Percentiles rank a stretch among this genome's conserved stretches.
These are phyloP conservation scores for Solanum hybrid DNA, from an alignment of 305 asterid genomes.

Conservation along the genomic window DNA sequence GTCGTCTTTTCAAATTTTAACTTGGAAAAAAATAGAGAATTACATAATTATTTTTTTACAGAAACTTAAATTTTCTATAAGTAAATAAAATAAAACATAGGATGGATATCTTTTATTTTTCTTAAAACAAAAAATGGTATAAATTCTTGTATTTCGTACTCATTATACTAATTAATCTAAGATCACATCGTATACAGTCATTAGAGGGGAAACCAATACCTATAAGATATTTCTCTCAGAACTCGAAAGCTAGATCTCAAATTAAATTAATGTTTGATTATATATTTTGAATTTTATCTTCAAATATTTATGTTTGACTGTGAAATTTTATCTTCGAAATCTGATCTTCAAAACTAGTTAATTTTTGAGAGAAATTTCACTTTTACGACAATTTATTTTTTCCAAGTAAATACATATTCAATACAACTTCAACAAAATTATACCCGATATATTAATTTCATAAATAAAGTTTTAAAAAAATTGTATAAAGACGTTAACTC, in stretches of 20 bases:
- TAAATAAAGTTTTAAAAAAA: no score
- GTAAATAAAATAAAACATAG: not conserved
- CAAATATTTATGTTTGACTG: not conserved
- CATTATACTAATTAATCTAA: not conserved
- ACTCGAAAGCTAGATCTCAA: not conserved
- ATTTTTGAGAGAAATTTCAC: not conserved
- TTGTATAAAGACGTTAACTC: fast-evolving
- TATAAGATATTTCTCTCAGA: not conserved
- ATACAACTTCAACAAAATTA: not conserved
- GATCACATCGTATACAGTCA: not conserved
- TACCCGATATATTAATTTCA: not conserved
- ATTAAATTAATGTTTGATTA: not conserved
- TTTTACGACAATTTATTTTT: not conserved
- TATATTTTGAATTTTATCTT: not conserved
- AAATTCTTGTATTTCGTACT: not conserved
- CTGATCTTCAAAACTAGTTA: not conserved
- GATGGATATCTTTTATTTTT: not conserved
- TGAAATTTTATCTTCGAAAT: not conserved
- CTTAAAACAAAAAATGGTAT: not conserved
- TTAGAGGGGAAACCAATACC: not conserved
- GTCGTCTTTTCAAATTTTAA: not conserved
- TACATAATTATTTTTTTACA: not conserved
- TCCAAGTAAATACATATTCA: not conserved
- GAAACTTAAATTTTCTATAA: not conserved
- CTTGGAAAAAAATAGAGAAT: not conserved